Base-by-base conservation (phyloP, 2,329 filamentous ascomycete species). In the Rhynchosporium secalis region DNA sequence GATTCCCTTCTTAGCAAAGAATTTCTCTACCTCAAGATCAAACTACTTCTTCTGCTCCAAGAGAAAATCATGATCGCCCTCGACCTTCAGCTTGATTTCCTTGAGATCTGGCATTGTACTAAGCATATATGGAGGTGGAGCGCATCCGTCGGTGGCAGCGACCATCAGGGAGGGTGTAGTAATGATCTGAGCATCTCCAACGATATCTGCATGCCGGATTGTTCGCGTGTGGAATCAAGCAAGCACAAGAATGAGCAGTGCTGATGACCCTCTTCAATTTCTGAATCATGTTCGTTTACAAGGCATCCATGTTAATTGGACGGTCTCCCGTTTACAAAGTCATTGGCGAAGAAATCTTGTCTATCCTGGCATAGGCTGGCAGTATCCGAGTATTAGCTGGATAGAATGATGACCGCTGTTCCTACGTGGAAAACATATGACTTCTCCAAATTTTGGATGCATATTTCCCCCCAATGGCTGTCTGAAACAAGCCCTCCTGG, bases 261-360 rank as follows among this genome's bases (percentile, higher is more conserved):
- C 2, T 7, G 6, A 26, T 28, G 3, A 20, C 2, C 4, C n/a
- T 29, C n/a, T 38, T 41, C 40, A 12, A 38, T 28, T 41, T 56
- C 36, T 43, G 31, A 31, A 5, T 46, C 40, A 33, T 47, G 8
- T 29, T 20, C 20, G 15, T 58, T n/a, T 3, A 13, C 28, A 5
- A 47, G 26, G 43, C 33, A 48, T 20, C 20, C 20, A 29, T 56
- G 40, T 4, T 45, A 46, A 20, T 31, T 20, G 20, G 20, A 56
- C 29, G 31, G 26, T 28, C 45, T 10, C 13, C 7, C 43, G 4
- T 43, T 45, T 26, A 20, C 26, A 28, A 29, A 58, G 7, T 47
- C 41, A 58, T 40, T 47, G 41, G 29, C 41, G 56, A 58, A 26
- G 13, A 48, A 58, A 15, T 40, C 43, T 58, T 48, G 29, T 15